Percentiles rank a stretch among this genome's conserved stretches.
Evolutionary conservation across 2,329 filamentous ascomycete genomes (phyloP).

Genomic region (Cladophialophora yegresii): DNA sequence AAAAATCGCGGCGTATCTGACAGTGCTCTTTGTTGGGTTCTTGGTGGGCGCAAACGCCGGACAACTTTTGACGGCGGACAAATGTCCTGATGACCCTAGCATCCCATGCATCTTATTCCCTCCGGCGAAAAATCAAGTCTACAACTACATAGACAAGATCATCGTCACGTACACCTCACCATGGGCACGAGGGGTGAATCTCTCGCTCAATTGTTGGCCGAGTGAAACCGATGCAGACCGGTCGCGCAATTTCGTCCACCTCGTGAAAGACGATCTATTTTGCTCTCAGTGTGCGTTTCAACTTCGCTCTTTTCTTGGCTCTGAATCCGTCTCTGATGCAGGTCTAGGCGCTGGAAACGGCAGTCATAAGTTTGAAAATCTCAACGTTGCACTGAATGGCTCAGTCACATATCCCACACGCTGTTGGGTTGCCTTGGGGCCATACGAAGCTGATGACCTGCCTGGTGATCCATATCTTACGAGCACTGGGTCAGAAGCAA

Average conservation of each 20-base stretch:
- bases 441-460: neutral
- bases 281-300: neutral
- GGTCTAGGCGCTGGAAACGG: neutral
- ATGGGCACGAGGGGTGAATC: slow-evolving; percentile 1
- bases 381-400: neutral
- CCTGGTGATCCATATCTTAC: neutral
- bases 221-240: neutral
- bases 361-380: neutral
- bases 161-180: neutral
- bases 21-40: neutral
- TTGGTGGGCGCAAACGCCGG: neutral
- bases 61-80: neutral
- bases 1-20: neutral
- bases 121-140: neutral
- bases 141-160: neutral
- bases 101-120: neutral
- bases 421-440: neutral
- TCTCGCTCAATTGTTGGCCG: slow-evolving; percentile 9
- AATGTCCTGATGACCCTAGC: neutral
- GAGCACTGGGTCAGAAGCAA: neutral
- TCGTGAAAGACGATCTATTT: neutral
- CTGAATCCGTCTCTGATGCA: neutral
- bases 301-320: neutral
- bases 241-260: neutral
- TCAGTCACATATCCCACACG: slow-evolving; percentile 1